phyloP scores from a whole-genome alignment of 805 yeast genomes.

The Starmerella gropengiesseri region DNA sequence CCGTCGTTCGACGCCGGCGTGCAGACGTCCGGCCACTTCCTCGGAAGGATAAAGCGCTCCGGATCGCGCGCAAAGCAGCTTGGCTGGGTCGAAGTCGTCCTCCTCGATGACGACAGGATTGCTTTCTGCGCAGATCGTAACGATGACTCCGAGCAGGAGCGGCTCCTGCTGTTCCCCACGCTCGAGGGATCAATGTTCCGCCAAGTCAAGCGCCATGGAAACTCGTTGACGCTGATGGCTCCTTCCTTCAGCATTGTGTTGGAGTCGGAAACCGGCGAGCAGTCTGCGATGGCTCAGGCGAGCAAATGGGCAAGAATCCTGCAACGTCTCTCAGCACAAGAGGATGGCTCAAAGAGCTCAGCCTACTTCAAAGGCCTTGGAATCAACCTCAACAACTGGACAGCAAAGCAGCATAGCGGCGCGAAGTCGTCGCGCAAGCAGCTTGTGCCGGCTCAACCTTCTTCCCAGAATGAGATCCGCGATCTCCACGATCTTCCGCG shows the following conservation, averaged over 20 bases:
- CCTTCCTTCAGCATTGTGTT: constrained; percentile 9
- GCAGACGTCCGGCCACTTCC: constrained; percentile 9
- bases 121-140: constrained; percentile 14
- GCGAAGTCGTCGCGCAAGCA: constrained; percentile 1
- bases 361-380: constrained; percentile 16
- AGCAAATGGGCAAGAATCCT: constrained; percentile 21
- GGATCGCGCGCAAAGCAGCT: constrained; percentile 11
- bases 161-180: constrained; percentile 16
- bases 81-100: constrained; percentile 16
- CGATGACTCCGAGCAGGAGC: background rate
- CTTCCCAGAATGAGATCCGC: background rate
- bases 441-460: background rate
- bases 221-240: constrained; percentile 16
- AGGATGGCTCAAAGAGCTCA: background rate
- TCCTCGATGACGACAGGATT: constrained; percentile 15
- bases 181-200: constrained; percentile 16
- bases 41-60: constrained; percentile 17
- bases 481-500: no score
- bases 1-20: constrained; percentile 9
- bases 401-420: background rate
- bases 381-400: constrained; percentile 6
- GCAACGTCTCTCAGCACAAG: constrained; percentile 10
- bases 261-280: constrained; percentile 13
- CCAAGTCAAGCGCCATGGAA: constrained; percentile 21
- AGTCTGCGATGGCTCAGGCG: constrained; percentile 2